A percentile compares a stretch with the other conserved stretches of the same genome.
phyloP scores from a whole-genome alignment of 202 grass and related monocot genomes.

The Schoenoplectus tabernaemontani region DNA sequence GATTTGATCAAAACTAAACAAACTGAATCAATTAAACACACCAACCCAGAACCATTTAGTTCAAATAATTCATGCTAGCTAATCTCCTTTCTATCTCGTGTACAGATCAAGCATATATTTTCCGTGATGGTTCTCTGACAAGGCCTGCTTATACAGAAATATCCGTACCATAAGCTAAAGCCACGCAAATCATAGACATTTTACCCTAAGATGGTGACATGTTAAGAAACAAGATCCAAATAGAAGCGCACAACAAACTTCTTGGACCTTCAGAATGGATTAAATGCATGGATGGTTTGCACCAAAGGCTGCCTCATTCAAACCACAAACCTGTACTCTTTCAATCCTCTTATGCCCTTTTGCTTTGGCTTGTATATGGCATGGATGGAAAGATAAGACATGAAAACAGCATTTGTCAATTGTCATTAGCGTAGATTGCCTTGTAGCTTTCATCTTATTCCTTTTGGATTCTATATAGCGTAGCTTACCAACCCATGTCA shows the following conservation, averaged over 20 bases:
- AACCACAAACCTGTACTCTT: neutral
- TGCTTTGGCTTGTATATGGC: neutral
- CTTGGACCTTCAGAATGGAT: constrained; percentile 22
- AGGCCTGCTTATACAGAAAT: neutral
- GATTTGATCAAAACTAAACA: neutral
- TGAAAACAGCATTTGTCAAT: neutral
- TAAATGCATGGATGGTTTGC: neutral
- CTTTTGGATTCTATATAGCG: neutral
- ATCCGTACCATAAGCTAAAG: neutral
- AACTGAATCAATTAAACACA: neutral
- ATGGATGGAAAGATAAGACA: constrained; percentile 7
- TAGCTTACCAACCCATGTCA: neutral
- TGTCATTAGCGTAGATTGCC: constrained; percentile 21
- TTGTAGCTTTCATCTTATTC: constrained; percentile 26
- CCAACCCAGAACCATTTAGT: neutral
- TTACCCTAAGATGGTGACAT: neutral
- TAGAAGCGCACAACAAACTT: constrained; percentile 26
- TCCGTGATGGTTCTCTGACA: neutral
- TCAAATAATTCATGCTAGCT: neutral
- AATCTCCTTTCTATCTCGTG: neutral
- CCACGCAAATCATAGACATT: neutral
- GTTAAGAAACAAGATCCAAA: constrained; percentile 13
- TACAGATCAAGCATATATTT: neutral
- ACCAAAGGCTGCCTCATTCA: constrained; percentile 4
- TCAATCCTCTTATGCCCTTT: constrained; percentile 4